Base-by-base conservation (phyloP, 78 protist genomes). In the Dictyostelium brefeldianum region DNA sequence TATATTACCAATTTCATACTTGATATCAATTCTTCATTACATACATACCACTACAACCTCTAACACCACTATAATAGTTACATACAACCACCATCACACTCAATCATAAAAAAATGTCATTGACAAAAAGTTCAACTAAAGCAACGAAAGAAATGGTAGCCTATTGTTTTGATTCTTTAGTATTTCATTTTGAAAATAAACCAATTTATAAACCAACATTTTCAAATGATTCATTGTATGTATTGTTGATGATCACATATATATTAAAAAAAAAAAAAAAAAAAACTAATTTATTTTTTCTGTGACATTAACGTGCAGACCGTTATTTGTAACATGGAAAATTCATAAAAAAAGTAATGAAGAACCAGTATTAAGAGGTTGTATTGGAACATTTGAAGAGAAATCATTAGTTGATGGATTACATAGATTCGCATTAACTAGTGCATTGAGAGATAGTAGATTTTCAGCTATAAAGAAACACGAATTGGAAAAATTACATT, bases 311-410 rank as follows among this genome's bases (percentile, higher is more conserved):
- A 1, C 10, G 1, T 62, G n/a, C 29, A 84, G 91, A 41, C 91
- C 97, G 25, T 77, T 95, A 36, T 95, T 95, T 67, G 97, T 95
- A 50, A 95, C 97, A 36, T 95, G 97, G 97, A 87, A 82, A n/a
- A 90, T 53, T n/a, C 80, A 65, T 14, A 27, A 41, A 5, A 27
- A 62, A 11, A 64, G 59, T 18, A 6, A 54, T 46, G 79, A 78
- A 6, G 81, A 54, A 22, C 65, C 71, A 25, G 75, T 75, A 12
- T 59, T 95, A 11, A 80, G 97, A 71, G 97, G 97, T 17, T 95
- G 97, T 67, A 95, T 95, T 22, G 97, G 97, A 8, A 81, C 90
- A 4, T 92, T 95, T 50, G n/a, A 62, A 15, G 43, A 92, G 5
- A 69, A 36, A 50, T 83, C 81, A 5, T 46, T 95, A 41, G 71